Base-by-base conservation (phyloP, 2,329 filamentous ascomycete genomes). In the Hymenoscyphus occultus region DNA sequence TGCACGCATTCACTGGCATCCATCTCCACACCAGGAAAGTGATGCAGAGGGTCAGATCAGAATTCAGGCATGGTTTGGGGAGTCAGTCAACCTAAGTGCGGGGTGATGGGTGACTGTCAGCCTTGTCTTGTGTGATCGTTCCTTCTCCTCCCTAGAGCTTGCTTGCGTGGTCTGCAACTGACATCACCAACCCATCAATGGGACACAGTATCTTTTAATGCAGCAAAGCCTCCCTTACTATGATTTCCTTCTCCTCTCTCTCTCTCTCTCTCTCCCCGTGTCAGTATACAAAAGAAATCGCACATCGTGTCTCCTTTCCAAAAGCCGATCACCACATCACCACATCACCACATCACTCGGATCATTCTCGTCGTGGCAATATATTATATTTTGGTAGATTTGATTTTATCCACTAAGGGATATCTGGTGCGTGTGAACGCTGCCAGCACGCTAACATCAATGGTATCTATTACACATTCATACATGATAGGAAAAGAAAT, bases 341-440 rank as follows among this genome's bases (percentile, higher is more conserved):
- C 6, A 48, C 7, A 4, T 19, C 19, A n/a, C 1, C n/a, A 39
- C 28, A 28, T 16, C 5, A 28, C 28, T 28, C 28, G 3, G 28
- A 28, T 28, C 22, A 12, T 9, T 51, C 14, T 19, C 14, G 16
- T 56, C 28, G 56, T 31, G n/a, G 39, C n/a, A 51, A 63, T 60
- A 60, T 59, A 39, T 40, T 16, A 64, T 60, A 19, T 63, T 58
- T 63, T 64, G 58, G 57, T 60, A 68, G 66, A 63, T n/a, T 62
- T 69, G 64, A 51, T 62, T 69, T 71, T 69, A 72, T 64, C 59
- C 56, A 71, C 67, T 70, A 72, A 73, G 71, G 68, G 71, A 72
- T 73, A 74, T 72, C 54, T 71, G 57, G 54, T 61, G 59, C 45
- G 56, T 61, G 65, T 62, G 45, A 66, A 72, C 72, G 68, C 71